These are phyloP conservation scores for Penicillium salamii DNA, from an alignment of 495 filamentous ascomycete species.

Conservation along the genomic window DNA sequence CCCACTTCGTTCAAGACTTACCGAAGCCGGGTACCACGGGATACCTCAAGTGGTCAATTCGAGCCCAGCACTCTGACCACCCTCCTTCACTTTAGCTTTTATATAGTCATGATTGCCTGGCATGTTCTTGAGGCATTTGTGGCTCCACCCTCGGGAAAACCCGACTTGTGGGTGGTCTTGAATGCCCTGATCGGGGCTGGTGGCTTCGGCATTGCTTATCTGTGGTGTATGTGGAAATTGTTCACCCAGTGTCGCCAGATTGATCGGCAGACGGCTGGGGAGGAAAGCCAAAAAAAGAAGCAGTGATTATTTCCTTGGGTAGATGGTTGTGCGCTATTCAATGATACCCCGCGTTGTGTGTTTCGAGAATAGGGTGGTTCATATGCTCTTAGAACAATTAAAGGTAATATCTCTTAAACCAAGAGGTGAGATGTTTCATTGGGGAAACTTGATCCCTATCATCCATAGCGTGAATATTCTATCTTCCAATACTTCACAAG, in stretches of 20 bases:
- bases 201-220: conserved; percentile 81
- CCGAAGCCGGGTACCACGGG: conserved; percentile 36
- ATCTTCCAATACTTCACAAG: background rate
- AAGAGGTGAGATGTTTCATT: conserved; percentile 20
- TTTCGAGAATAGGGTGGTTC: conserved; percentile 1
- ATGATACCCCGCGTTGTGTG: conserved; percentile 31
- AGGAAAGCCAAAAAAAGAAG: conserved; percentile 39
- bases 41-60: conserved; percentile 35
- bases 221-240: conserved; percentile 81
- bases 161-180: conserved; percentile 88
- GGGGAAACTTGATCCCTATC: background rate
- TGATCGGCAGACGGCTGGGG: conserved; percentile 22
- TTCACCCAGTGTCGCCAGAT: conserved; percentile 54
- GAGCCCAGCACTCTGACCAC: conserved; percentile 53
- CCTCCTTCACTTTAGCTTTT: conserved; percentile 70
- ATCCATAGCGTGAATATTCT: background rate
- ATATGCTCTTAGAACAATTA: too few relatives aligned
- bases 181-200: conserved; percentile 83
- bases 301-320: conserved; percentile 25
- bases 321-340: conserved; percentile 12
- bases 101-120: conserved; percentile 72
- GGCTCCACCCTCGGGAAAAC: conserved; percentile 66
- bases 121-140: conserved; percentile 72
- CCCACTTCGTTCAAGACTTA: conserved; percentile 71
- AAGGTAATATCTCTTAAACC: background rate